Base-by-base conservation (phyloP, 257 asterid species). In the Jacaranda mimosifolia region DNA sequence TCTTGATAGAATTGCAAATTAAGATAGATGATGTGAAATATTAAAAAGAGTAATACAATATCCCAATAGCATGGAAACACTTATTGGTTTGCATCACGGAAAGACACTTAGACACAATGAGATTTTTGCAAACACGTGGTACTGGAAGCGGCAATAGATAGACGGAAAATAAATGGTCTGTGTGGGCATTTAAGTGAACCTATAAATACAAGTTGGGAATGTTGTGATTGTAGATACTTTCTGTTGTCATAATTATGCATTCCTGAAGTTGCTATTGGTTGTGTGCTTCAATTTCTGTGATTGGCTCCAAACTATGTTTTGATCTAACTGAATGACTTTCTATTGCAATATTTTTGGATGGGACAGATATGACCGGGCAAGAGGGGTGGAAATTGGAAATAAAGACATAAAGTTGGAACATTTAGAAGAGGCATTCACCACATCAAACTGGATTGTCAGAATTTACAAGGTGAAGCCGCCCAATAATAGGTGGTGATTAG, bases 351-450 rank as follows among this genome's bases (percentile, higher is more conserved):
- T 67, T 57, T 55, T 45, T 78, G 32, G 51, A 35, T 72, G 63
- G 59, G 71, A 79, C 94, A 93, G 99, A 52, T 96, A 87, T n/a
- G 99, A 96, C 79, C 85, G 99, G 79, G 99, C 99, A 36, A 88
- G 99, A 51, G 99, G 99, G 6, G 99, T 96, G 32, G 99, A 96
- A 85, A 96, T 93, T 1, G 99, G 98, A 77, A 93, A 96, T 63
- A 96, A 96, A 80, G 99, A 96, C 80, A 79, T 96, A 80, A 96
- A 93, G 89, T 90, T 96, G 11, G 92, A 96, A 70, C 81, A 96
- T 80, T 83, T 96, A 81, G 99, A 93, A 89, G 99, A 96, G 87
- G 98, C 99, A 42, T 91, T 90, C 82, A 96, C 99, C 0, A 96
- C 99, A 5, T 93, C 97, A 9, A 96, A 96, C 81, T 96, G 99